Conservation (phyloP, 768 basidiomycete genomes). For the Cyathus striatus region DNA sequence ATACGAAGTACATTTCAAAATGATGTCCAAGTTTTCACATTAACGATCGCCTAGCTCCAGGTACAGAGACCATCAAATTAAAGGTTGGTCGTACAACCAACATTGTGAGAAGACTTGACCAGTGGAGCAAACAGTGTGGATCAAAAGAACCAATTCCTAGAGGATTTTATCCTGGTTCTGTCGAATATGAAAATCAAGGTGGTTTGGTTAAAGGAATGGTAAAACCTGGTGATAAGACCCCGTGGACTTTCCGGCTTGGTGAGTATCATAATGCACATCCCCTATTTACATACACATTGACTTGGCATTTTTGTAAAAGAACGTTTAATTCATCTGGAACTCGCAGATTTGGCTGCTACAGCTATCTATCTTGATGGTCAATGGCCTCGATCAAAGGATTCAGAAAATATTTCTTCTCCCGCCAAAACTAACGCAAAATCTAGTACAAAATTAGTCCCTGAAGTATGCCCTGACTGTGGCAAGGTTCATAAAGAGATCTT, state of each 20-base stretch:
- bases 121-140: constrained; percentile 80
- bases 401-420: background rate
- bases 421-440: too few species aligned
- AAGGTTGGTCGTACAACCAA: constrained; percentile 81
- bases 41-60: constrained; percentile 2
- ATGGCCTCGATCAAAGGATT: constrained; percentile 32
- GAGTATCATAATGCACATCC: constrained; percentile 5
- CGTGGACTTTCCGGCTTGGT: constrained; percentile 67
- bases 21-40: background rate
- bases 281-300: background rate
- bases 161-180: constrained; percentile 66
- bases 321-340: constrained; percentile 74
- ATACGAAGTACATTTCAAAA: constrained; percentile 51
- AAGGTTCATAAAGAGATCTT: constrained; percentile 75
- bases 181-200: constrained; percentile 30
- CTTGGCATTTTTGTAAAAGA: constrained; percentile 30
- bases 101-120: constrained; percentile 63
- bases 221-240: constrained; percentile 52
- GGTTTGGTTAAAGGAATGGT: constrained; percentile 66
- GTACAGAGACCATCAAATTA: constrained; percentile 43
- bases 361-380: constrained; percentile 52
- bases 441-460: too few species aligned
- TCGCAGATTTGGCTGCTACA: constrained; percentile 61
- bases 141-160: constrained; percentile 71
- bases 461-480: constrained; percentile 44